Percentiles rank a stretch among this genome's conserved stretches.
These are phyloP conservation scores for Ceratopteris richardii DNA, from an alignment of 75 land plant genomes.

Conservation along the genomic window DNA sequence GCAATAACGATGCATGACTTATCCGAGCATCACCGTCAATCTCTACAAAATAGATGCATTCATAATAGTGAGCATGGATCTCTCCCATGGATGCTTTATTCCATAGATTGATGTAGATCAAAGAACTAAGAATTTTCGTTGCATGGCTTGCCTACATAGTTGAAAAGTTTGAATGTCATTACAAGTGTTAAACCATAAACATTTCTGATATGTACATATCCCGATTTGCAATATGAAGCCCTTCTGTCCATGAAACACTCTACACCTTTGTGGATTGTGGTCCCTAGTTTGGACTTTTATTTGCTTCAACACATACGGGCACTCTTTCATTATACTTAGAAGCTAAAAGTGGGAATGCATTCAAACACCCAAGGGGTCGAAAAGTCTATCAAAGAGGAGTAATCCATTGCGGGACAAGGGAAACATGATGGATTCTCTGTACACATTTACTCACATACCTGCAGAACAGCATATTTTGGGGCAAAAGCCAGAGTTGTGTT, in stretches of 20 bases:
- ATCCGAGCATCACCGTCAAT: too few species aligned
- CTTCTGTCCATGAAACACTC: neutral
- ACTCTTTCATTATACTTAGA: neutral
- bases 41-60: too few species aligned
- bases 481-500: neutral
- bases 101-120: too few species aligned
- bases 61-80: neutral
- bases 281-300: neutral
- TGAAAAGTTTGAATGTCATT: too few species aligned
- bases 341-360: conserved; percentile 1
- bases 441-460: neutral
- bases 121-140: neutral
- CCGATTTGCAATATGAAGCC: too few species aligned
- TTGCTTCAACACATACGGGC: neutral
- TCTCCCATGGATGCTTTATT: too few species aligned
- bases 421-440: neutral
- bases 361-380: neutral
- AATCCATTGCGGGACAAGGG: too few species aligned
- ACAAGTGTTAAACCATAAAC: too few species aligned
- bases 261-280: neutral
- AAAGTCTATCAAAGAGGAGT: neutral
- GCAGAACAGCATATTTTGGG: neutral
- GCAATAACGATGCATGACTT: too few species aligned
- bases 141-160: neutral
- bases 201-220: too few species aligned